phyloP scores from a whole-genome alignment of 2,329 filamentous ascomycete genomes.

The Epichloe aotearoae region DNA sequence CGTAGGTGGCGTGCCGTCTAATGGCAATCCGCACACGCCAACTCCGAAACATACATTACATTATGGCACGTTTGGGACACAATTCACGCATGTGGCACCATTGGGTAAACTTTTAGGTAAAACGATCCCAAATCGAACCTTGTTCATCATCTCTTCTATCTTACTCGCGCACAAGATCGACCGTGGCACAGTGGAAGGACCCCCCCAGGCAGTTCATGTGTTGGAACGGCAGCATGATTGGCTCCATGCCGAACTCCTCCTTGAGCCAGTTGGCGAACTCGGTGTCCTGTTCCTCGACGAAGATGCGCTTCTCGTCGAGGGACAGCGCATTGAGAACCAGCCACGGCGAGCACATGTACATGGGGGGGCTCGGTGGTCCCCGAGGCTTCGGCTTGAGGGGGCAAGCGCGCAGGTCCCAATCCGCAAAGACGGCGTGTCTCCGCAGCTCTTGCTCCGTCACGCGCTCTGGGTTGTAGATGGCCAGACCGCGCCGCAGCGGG shows the following conservation, averaged over 20 bases:
- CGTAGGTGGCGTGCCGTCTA: no score
- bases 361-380: slow-evolving; percentile 8
- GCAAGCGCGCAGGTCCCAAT: slow-evolving; percentile 16
- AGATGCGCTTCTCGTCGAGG: slow-evolving; percentile 13
- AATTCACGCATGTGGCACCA: neutral
- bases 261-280: slow-evolving; percentile 9
- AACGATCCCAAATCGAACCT: neutral
- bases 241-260: slow-evolving; percentile 8
- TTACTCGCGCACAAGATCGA: slow-evolving; percentile 7
- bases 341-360: slow-evolving; percentile 17
- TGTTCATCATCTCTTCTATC: neutral
- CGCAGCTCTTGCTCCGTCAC: slow-evolving; percentile 13
- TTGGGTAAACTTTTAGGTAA: neutral
- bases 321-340: slow-evolving; percentile 15
- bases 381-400: slow-evolving; percentile 10
- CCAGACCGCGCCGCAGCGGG: slow-evolving; percentile 14
- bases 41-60: no score
- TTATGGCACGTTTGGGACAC: no score
- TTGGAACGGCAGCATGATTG: slow-evolving; percentile 14
- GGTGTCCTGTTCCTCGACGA: slow-evolving; percentile 15
- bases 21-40: no score
- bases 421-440: slow-evolving; percentile 11
- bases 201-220: slow-evolving; percentile 22
- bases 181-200: slow-evolving; percentile 19
- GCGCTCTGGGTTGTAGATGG: slow-evolving; percentile 15